Conservation (phyloP, 106 monocot genomes). For the Dendrobium chrysotoxum region DNA sequence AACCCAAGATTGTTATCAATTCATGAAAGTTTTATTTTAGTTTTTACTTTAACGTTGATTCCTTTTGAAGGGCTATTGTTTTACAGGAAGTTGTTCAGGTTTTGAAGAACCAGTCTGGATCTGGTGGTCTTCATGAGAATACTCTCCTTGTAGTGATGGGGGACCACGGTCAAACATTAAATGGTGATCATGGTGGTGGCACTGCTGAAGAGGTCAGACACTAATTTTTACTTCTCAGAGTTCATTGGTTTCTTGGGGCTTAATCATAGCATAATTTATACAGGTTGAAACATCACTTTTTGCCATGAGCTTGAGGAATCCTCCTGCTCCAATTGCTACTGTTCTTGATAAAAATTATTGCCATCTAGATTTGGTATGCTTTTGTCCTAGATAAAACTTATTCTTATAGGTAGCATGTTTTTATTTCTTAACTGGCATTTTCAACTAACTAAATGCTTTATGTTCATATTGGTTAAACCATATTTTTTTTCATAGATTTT, state of each 20-base stretch:
- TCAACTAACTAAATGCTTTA: neutral
- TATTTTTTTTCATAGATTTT: neutral
- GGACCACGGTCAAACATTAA: conserved; percentile 92
- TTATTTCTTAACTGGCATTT: neutral
- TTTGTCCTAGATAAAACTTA: neutral
- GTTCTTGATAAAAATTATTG: conserved; percentile 49
- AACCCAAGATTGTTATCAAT: neutral
- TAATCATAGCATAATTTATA: conserved; percentile 10
- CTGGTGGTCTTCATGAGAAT: conserved; percentile 79
- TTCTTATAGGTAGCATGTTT: neutral
- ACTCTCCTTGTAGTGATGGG: conserved; percentile 92
- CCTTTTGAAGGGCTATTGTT: neutral
- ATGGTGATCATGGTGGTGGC: conserved; percentile 99
- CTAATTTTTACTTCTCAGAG: neutral
- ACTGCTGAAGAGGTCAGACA: conserved; percentile 79
- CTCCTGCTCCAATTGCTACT: conserved; percentile 44
- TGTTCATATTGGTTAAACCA: neutral
- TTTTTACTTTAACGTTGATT: neutral
- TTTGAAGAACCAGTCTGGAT: conserved; percentile 61
- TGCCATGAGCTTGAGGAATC: conserved; percentile 64
- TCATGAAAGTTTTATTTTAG: neutral
- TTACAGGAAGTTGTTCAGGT: conserved; percentile 67
- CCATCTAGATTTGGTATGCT: conserved; percentile 42
- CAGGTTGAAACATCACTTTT: conserved; percentile 94
- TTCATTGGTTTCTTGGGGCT: conserved; percentile 6